Evolutionary conservation across 129 eudicot genomes (phyloP).

Genomic region (Lonicera japonica): DNA sequence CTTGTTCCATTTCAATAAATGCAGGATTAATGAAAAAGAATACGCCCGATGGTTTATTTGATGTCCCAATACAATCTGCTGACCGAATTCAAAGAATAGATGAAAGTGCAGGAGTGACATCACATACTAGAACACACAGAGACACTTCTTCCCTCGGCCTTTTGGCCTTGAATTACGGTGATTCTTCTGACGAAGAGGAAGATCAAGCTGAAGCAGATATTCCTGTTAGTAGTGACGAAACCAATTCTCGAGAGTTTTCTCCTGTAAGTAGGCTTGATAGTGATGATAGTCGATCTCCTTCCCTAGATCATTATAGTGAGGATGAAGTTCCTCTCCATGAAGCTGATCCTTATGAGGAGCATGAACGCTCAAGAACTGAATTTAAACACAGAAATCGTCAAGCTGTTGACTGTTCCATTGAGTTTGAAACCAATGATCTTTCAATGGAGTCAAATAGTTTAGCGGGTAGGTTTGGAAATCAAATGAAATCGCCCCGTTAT

Average conservation of each 20-base stretch:
- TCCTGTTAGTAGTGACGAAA: constrained; percentile 19
- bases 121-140: constrained; percentile 20
- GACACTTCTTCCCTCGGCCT: constrained; percentile 77
- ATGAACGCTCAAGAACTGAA: constrained; percentile 13
- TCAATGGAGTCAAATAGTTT: constrained; percentile 24
- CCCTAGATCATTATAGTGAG: constrained; percentile 11
- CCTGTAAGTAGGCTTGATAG: constrained; percentile 8
- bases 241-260: constrained; percentile 10
- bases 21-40: constrained; percentile 40
- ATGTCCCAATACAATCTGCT: constrained; percentile 40
- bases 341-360: constrained; percentile 17
- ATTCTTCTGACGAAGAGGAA: constrained; percentile 83
- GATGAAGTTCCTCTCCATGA: constrained; percentile 12
- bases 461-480: constrained; percentile 22
- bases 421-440: constrained; percentile 24
- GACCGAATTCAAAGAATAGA: constrained; percentile 26
- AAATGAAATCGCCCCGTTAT: constrained; percentile 14
- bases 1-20: constrained; percentile 6
- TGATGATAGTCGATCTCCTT: constrained; percentile 17
- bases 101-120: constrained; percentile 17
- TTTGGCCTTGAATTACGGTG: constrained; percentile 75
- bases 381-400: constrained; percentile 13
- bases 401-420: constrained; percentile 33
- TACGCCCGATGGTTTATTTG: constrained; percentile 37
- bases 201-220: constrained; percentile 36